Evolutionary conservation across 176 grass and related monocot genomes (phyloP).

Genomic region (Oryza longistaminata): DNA sequence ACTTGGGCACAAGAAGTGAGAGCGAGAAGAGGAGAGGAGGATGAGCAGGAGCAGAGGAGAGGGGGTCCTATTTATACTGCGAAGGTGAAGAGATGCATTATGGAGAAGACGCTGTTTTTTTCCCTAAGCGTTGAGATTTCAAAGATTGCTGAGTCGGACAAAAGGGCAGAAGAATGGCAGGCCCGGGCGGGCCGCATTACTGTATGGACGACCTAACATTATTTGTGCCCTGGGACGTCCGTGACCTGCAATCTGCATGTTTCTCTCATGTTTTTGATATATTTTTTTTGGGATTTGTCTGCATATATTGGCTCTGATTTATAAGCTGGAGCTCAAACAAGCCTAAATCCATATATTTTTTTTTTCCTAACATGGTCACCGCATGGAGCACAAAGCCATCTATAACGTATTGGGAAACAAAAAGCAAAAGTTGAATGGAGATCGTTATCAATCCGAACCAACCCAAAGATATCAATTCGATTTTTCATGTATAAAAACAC

Average conservation of each 20-base stretch:
- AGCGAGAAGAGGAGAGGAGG: background rate
- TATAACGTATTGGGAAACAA: background rate
- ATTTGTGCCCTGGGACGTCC: background rate
- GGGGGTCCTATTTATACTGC: constrained; percentile 44
- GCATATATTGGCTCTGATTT: background rate
- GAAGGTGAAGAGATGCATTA: background rate
- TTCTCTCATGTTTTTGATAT: background rate
- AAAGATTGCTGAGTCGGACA: background rate
- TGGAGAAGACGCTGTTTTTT: background rate
- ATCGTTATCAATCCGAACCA: background rate
- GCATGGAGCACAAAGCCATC: background rate
- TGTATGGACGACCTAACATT: background rate
- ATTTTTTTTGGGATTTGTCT: too few species aligned
- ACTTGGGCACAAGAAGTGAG: background rate
- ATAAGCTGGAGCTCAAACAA: background rate
- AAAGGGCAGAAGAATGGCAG: background rate
- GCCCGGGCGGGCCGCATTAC: background rate
- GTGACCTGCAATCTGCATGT: background rate
- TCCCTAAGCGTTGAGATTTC: background rate
- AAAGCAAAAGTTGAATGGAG: background rate
- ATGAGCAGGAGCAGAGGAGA: constrained; percentile 29
- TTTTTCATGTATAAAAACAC: background rate
- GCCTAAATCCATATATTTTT: background rate
- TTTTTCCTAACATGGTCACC: too few species aligned
- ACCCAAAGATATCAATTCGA: background rate